Percentiles rank a stretch among this genome's conserved stretches.
Evolutionary conservation across 495 filamentous ascomycete genomes (phyloP).

Genomic region (Penicilliopsis zonata): DNA sequence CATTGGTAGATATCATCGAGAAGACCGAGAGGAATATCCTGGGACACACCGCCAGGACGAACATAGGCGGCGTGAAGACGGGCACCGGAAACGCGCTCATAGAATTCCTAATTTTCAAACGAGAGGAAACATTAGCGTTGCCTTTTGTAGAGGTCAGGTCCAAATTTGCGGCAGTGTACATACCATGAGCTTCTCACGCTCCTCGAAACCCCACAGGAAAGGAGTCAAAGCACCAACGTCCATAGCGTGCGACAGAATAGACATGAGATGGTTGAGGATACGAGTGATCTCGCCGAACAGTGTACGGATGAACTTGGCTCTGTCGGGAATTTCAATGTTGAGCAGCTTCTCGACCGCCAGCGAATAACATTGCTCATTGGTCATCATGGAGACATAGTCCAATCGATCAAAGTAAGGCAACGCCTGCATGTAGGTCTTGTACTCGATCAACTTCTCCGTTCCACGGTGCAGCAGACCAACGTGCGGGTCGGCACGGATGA

Average conservation of each 20-base stretch:
- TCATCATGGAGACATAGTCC: slow-evolving; percentile 99
- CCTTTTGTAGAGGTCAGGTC: background rate
- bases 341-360: slow-evolving; percentile 95
- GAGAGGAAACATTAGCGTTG: slow-evolving; percentile 1
- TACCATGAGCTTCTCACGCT: slow-evolving; percentile 99
- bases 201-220: slow-evolving; percentile 99
- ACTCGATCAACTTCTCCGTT: slow-evolving; percentile 99
- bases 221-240: slow-evolving; percentile 97
- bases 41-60: slow-evolving; percentile 89
- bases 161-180: slow-evolving; percentile 9
- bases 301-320: slow-evolving; percentile 95
- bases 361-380: slow-evolving; percentile 95
- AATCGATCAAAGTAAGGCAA: slow-evolving; percentile 97
- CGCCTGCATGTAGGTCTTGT: slow-evolving; percentile 97
- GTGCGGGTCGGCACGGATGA: slow-evolving; percentile 91
- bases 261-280: slow-evolving; percentile 96
- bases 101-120: slow-evolving; percentile 69
- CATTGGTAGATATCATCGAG: slow-evolving; percentile 99
- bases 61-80: slow-evolving; percentile 98
- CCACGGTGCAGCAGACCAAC: slow-evolving; percentile 93
- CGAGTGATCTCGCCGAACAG: slow-evolving; percentile 95
- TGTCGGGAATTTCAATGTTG: slow-evolving; percentile 90
- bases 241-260: slow-evolving; percentile 95
- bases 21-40: slow-evolving; percentile 88
- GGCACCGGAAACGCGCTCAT: slow-evolving; percentile 96